These are phyloP conservation scores for Amaranthus tricolor DNA, from an alignment of 179 eudicot species.

Conservation along the genomic window DNA sequence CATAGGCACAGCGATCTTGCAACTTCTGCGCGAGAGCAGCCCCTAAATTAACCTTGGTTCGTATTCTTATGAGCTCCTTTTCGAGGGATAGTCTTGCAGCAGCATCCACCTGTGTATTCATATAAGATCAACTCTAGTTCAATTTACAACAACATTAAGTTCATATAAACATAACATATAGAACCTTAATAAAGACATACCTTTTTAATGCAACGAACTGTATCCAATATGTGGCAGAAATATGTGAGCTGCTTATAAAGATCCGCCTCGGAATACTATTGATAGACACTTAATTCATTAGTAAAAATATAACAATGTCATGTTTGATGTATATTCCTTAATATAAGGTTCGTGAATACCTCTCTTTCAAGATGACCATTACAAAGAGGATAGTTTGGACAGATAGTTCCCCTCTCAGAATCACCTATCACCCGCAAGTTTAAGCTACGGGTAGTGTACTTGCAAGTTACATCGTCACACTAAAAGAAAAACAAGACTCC, in stretches of 20 bases:
- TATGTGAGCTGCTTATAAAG: conserved; percentile 82
- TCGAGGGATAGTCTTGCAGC: conserved; percentile 50
- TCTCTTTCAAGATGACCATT: conserved; percentile 80
- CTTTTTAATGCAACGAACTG: conserved; percentile 76
- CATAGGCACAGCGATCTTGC: conserved; percentile 84
- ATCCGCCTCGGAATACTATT: conserved; percentile 82
- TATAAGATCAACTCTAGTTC: not conserved
- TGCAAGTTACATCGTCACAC: conserved; percentile 99
- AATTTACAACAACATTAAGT: too few species aligned
- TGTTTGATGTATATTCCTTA: not conserved
- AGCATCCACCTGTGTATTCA: conserved; percentile 51
- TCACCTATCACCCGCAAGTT: conserved; percentile 85
- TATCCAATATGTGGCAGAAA: conserved; percentile 77
- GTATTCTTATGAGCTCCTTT: conserved; percentile 61
- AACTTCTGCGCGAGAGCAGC: conserved; percentile 51
- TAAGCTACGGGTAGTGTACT: conserved; percentile 73
- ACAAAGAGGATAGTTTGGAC: conserved; percentile 93
- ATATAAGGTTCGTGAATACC: conserved; percentile 34
- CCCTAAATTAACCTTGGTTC: conserved; percentile 62
- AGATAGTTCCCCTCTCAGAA: conserved; percentile 84
- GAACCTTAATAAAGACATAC: conserved; percentile 28
- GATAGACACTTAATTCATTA: conserved; percentile 5
- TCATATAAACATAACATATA: not conserved
- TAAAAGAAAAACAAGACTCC: conserved; percentile 23
- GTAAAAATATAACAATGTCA: not conserved